phyloP scores from a whole-genome alignment of 257 asterid genomes.

The Solanum infundibuliforme region DNA sequence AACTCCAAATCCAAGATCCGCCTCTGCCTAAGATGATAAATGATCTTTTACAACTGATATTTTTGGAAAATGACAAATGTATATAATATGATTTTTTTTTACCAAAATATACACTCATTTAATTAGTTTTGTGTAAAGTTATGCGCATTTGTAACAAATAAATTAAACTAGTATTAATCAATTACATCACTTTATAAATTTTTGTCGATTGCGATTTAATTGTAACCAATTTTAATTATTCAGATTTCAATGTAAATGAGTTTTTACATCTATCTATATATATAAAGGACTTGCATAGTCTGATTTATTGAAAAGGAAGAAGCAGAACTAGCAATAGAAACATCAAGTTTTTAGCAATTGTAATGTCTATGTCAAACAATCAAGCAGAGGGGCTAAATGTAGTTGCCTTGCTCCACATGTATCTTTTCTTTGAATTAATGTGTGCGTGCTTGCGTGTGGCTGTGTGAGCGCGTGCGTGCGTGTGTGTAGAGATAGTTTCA shows the following conservation, averaged over 20 bases:
- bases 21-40: background rate
- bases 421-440: background rate
- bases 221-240: no score
- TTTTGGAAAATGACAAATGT: background rate
- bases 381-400: background rate
- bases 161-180: no score
- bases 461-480: no score
- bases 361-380: background rate
- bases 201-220: background rate
- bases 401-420: background rate
- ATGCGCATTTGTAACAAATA: background rate
- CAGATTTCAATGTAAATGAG: no score
- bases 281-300: background rate
- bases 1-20: no score
- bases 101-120: background rate
- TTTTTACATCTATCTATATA: no score
- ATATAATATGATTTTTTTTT: background rate
- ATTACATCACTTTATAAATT: background rate
- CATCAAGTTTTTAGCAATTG: background rate
- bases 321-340: background rate
- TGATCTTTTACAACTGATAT: background rate
- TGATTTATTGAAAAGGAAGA: no score
- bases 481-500: no score
- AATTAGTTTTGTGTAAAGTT: background rate
- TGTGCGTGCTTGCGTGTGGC: no score